Percentiles rank a stretch among this genome's conserved stretches.
These are phyloP conservation scores for Xylaria flabelliformis DNA, from an alignment of 495 filamentous ascomycete genomes.

Conservation along the genomic window DNA sequence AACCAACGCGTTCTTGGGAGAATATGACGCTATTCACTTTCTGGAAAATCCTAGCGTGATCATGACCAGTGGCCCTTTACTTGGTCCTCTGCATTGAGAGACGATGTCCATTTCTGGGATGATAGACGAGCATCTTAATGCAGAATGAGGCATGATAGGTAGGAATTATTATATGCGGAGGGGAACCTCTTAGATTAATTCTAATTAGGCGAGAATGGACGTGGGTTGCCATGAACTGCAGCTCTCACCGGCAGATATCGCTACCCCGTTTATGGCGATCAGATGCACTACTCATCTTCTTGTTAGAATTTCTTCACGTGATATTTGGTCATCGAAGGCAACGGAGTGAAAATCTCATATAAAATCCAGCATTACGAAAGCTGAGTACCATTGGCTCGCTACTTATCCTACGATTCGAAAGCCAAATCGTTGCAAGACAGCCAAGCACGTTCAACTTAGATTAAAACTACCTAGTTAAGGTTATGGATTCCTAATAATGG, in stretches of 20 bases:
- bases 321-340: background rate
- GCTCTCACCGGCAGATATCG: constrained; percentile 35
- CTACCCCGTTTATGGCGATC: background rate
- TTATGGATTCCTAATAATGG: background rate
- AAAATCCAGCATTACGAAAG: background rate
- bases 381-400: background rate
- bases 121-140: background rate
- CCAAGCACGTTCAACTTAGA: background rate
- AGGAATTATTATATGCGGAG: constrained; percentile 32
- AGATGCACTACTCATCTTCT: background rate
- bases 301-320: background rate
- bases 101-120: background rate
- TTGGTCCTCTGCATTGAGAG: constrained; percentile 1
- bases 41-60: background rate
- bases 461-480: background rate
- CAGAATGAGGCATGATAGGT: constrained; percentile 25
- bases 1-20: background rate
- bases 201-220: constrained; percentile 40
- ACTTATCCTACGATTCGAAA: background rate
- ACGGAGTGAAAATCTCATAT: background rate
- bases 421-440: background rate
- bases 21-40: constrained; percentile 6
- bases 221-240: constrained; percentile 13
- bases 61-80: background rate
- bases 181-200: constrained; percentile 35